Percentiles rank a stretch among this genome's conserved stretches.
Conservation (phyloP, 2,329 filamentous ascomycete genomes). For the Aspergillus sp. region DNA sequence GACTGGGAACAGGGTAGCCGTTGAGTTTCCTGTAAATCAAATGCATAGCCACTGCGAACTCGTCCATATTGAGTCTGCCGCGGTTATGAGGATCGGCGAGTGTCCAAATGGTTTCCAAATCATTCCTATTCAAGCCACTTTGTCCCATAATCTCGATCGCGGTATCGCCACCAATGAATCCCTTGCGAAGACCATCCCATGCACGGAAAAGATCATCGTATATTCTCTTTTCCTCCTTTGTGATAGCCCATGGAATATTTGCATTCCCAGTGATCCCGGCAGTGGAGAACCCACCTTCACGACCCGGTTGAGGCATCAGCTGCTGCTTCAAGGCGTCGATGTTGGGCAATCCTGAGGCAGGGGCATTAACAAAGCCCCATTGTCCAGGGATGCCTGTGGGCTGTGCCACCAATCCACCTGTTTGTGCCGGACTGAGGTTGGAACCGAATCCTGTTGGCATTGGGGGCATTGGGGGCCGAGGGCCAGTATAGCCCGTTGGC, state of each 20-base stretch:
- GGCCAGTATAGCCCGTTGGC: conserved; percentile 76
- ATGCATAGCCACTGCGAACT: conserved; percentile 98
- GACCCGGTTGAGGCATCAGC: conserved; percentile 96
- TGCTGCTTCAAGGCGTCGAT: conserved; percentile 88
- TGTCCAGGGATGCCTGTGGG: conserved; percentile 91
- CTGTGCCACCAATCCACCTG: conserved; percentile 85
- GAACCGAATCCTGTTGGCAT: conserved; percentile 76
- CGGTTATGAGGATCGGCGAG: conserved; percentile 91
- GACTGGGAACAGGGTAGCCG: conserved; percentile 85
- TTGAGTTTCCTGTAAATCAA: conserved; percentile 97
- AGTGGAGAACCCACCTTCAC: conserved; percentile 82
- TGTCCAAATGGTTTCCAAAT: conserved; percentile 92
- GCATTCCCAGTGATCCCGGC: conserved; percentile 88
- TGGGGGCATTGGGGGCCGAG: conserved; percentile 73
- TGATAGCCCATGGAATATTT: conserved; percentile 96
- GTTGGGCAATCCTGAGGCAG: conserved; percentile 83
- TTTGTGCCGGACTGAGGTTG: conserved; percentile 59
- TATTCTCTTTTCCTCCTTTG: conserved; percentile 96
- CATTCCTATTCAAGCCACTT: conserved; percentile 85
- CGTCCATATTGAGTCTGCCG: conserved; percentile 89
- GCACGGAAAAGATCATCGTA: conserved; percentile 94
- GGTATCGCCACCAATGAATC: conserved; percentile 85
- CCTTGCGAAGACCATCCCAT: conserved; percentile 93
- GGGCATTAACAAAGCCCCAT: conserved; percentile 97
- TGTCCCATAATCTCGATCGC: conserved; percentile 97